Base-by-base conservation (phyloP, 23 red algal species). In the Gracilariopsis chorda region DNA sequence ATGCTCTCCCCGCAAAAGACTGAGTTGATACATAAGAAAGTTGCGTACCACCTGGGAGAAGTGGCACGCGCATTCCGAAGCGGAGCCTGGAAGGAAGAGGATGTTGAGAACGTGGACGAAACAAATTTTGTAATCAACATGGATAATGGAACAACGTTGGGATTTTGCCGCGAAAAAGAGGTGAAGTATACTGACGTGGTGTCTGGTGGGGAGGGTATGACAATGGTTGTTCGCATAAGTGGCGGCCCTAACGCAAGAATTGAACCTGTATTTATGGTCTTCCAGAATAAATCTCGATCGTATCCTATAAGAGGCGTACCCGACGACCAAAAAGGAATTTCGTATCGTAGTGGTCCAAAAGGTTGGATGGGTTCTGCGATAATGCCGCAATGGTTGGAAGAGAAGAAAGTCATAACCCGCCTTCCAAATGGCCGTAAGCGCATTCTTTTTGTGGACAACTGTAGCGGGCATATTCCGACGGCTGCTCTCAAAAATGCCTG, bases 241-340 rank as follows among this genome's bases (percentile, higher is more conserved):
- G 44, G 51, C 21, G 75, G 75, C 6, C 11, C 7, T 9, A 7
- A 56, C 43, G 49, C 46, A n/a, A 37, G 36, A 25, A 51, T 80
- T 80, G 44, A 80, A 56, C 75, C 75, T 4, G 9, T 47, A 80
- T 57, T 80, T 44, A 51, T 80, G 32, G 51, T 80, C 4, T 80
- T 80, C 25, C 44, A 80, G 75, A 80, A 57, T 45, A 53, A 56
- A 53, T 8, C 8, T 33, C n/a, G 75, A 24, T 13, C 6, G 6
- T 80, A 80, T 33, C 49, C 51, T 4, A 80, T 80, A 30, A 45
- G 5, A 10, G 75, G 75, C n/a, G 32, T 36, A 53, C 46, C 75
- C 27, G 75, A 80, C 43, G 25, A 53, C 25, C 8, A 29, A 7
- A 5, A 6, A 10, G 75, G 43, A 55, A 33, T 80, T 56, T 37